Evolutionary conservation across 2,329 filamentous ascomycete species (phyloP).

Genomic region (Neonectria hederae): DNA sequence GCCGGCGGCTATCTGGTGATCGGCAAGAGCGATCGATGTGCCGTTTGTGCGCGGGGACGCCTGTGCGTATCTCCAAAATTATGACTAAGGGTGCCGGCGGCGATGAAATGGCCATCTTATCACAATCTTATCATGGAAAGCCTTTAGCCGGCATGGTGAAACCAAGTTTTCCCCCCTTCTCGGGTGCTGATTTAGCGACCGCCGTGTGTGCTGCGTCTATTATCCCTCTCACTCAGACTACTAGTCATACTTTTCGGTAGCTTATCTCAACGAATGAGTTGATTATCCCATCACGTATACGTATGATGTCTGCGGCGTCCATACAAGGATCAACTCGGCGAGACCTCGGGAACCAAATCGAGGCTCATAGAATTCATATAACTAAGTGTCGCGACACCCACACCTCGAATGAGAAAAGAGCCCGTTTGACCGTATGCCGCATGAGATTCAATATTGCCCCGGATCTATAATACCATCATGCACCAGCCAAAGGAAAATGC

Average conservation of each 20-base stretch:
- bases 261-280: neutral
- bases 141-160: neutral
- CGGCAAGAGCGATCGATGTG: neutral
- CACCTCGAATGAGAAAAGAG: neutral
- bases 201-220: neutral
- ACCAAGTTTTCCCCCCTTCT: neutral
- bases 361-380: neutral
- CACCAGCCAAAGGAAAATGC: neutral
- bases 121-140: neutral
- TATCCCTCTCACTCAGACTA: neutral
- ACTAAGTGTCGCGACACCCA: neutral
- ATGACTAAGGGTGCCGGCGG: constrained; percentile 2
- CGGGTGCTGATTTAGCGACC: neutral
- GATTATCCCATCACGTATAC: neutral
- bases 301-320: neutral
- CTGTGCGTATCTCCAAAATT: neutral
- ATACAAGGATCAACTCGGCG: neutral
- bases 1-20: constrained; percentile 1
- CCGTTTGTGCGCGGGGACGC: neutral
- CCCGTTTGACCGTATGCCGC: neutral
- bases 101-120: neutral
- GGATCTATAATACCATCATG: neutral
- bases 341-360: neutral
- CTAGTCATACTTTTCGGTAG: neutral
- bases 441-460: neutral